A percentile compares a stretch with the other conserved stretches of the same genome.
Evolutionary conservation across 1,139 yeast genomes (phyloP).

Genomic region (Pichia sp.): DNA sequence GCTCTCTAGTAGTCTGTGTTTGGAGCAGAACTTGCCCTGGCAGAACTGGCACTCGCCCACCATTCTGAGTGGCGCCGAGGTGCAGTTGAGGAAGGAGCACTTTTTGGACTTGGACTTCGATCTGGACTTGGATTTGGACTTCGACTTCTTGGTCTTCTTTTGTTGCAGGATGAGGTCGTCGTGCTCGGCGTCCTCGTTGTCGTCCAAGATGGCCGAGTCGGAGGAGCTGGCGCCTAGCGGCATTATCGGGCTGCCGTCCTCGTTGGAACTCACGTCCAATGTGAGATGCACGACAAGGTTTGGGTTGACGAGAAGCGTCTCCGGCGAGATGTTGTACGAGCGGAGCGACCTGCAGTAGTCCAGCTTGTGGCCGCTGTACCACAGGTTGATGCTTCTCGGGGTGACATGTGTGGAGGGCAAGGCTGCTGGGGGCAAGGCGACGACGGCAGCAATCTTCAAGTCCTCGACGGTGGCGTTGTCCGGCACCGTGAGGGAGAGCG

Average conservation of each 20-base stretch:
- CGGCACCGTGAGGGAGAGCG: constrained; percentile 36
- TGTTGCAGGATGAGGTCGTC: constrained; percentile 20
- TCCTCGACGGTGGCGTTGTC: constrained; percentile 50
- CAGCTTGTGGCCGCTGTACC: constrained; percentile 50
- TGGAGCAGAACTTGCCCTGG: constrained; percentile 81
- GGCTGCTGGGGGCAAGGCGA: constrained; percentile 35
- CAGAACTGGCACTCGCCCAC: constrained; percentile 88
- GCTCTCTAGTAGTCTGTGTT: constrained; percentile 81
- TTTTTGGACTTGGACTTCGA: constrained; percentile 46
- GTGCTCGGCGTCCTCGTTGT: constrained; percentile 17
- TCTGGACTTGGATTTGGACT: constrained; percentile 36
- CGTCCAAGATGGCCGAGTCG: constrained; percentile 21
- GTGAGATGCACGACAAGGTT: constrained; percentile 44
- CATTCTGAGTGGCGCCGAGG: constrained; percentile 68
- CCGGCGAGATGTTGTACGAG: constrained; percentile 30
- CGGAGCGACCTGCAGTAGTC: constrained; percentile 30
- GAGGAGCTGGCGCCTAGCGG: background rate
- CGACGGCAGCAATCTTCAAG: constrained; percentile 43
- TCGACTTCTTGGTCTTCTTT: constrained; percentile 15
- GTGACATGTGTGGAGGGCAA: constrained; percentile 14
- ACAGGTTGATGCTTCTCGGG: constrained; percentile 41
- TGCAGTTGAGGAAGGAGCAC: constrained; percentile 62
- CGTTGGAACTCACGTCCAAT: background rate
- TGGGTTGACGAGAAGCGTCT: constrained; percentile 15
- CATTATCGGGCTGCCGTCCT: background rate